Evolutionary conservation across 2,329 filamentous ascomycete genomes (phyloP), one percentile per base, ranked within the genome.

Genomic region (Aphanoascus verrucosus): DNA sequence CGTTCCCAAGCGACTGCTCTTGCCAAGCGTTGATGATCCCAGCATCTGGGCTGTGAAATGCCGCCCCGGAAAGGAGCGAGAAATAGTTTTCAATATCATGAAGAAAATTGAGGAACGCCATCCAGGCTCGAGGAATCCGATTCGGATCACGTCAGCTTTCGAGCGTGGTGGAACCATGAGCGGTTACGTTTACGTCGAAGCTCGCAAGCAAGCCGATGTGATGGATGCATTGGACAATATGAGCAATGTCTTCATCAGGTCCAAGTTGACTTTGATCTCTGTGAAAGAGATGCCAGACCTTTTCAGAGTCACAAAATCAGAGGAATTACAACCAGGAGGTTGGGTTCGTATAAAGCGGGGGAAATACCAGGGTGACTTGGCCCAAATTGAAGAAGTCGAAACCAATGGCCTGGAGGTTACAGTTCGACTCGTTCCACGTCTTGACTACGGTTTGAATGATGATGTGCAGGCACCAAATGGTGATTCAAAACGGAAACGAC

Each of bases 281-380:
- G 89, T 97, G 63, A 94, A 94, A 68, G 93, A 98, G 70, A 95
- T 96, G 84, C 91, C 93, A 1, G 93, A 97, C 69, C 79, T 98
- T n/a, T 77, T 98, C 15, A 83, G 89, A 49, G 88, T 94, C 28
- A 84, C 82, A 56, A 95, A 95, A 73, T 91, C 86, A 2, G 86
- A 89, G 46, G 83, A 83, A 23, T 75, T 98, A 34, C 83, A 93
- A 61, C 86, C 85, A 8, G 91, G 91, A 58, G 88, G 88, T 37
- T 98, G 93, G 79, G 91, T 97, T 49, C 88, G 93, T 58, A 82
- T 97, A 58, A 84, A 83, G 66, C 81, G 87, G 52, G 78, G 84
- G 43, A 86, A 90, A 65, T 94, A 98, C 69, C 81, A 82, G 40
- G 87, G 87, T 17, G 93, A 98, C 75, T 75, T 98, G 61, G 93